Percentiles rank a stretch among this genome's conserved stretches.
Conservation (phyloP, 345 rosid genomes). For the Populus alba region DNA sequence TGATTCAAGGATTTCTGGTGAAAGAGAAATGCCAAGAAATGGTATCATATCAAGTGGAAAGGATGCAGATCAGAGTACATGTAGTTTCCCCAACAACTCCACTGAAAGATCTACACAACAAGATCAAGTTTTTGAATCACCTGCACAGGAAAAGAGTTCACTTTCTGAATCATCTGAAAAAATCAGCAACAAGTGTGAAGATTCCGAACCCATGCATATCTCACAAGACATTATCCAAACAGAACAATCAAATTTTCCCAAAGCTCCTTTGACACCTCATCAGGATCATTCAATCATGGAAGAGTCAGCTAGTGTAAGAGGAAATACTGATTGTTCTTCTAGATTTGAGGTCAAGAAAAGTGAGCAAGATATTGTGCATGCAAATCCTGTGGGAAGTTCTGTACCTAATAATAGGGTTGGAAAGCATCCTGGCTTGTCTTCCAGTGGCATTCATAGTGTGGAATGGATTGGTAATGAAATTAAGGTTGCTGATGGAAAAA, state of each 20-base stretch:
- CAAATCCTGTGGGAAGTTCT: slow-evolving; percentile 29
- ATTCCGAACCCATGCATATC: slow-evolving; percentile 19
- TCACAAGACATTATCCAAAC: slow-evolving; percentile 16
- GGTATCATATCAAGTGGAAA: slow-evolving; percentile 15
- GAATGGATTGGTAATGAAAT: slow-evolving; percentile 44
- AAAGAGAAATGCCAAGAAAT: slow-evolving; percentile 23
- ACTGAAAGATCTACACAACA: slow-evolving; percentile 24
- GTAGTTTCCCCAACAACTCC: slow-evolving; percentile 19
- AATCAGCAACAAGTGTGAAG: slow-evolving; percentile 16
- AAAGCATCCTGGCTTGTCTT: slow-evolving; percentile 18
- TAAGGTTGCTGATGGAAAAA: slow-evolving; percentile 44
- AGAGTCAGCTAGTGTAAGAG: slow-evolving; percentile 20
- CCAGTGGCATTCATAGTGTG: slow-evolving; percentile 26
- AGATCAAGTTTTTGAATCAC: slow-evolving; percentile 30
- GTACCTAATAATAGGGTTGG: slow-evolving; percentile 11
- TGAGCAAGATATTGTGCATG: slow-evolving; percentile 24
- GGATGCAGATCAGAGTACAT: slow-evolving; percentile 26
- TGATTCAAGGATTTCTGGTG: slow-evolving; percentile 28
- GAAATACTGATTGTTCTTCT: slow-evolving; percentile 16
- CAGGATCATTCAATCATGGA: slow-evolving; percentile 7
- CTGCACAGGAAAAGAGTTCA: slow-evolving; percentile 14
- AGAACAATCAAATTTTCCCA: slow-evolving; percentile 24
- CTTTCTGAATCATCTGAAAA: slow-evolving; percentile 22
- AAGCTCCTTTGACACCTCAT: slow-evolving; percentile 22
- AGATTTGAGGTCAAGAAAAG: slow-evolving; percentile 19